Evolutionary conservation across 805 yeast genomes (phyloP), one percentile per base, ranked within the genome.

Genomic region (Starmerella apis): DNA sequence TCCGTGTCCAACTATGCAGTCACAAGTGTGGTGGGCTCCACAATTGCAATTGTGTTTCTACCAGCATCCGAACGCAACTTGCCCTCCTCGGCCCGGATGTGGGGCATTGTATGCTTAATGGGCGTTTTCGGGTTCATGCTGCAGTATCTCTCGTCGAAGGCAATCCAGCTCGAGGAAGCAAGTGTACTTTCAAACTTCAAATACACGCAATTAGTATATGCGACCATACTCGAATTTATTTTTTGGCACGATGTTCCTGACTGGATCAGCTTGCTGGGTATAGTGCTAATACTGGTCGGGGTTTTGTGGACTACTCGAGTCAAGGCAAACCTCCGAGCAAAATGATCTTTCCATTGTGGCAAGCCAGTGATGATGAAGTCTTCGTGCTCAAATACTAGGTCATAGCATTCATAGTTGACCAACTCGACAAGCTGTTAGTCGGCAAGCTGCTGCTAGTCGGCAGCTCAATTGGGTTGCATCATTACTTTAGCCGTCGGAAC

Each of bases 111-210:
- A 55, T 49, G 67, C 1, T 62, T 73, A 20, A 72, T 86, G 51
- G 95, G 95, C 2, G 53, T 81, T 2, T 73, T 83, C 47, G 96
- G 96, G 0, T 88, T 87, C 65, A 66, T 79, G 52, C 83, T 82
- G 80, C 96, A 88, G 64, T 80, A 79, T 59, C 68, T 81, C 32
- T 65, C 84, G 43, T 84, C 96, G 0, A 78, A 85, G 8, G 96
- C 95, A 0, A 75, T 87, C 46, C 94, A 86, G 63, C 71, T 85
- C 48, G 95, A 84, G 55, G 74, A 72, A 52, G 94, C 95, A 0
- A 79, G 86, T 3, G 73, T 83, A 50, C 85, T 87, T 0, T 73
- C 88, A 11, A 72, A 84, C 53, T 80, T 86, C 78, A 68, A 76
- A 2, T 88, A 88, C 63, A 73, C 87, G 1, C 85, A 81, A 60